Evolutionary conservation across 2,329 filamentous ascomycete species (phyloP).

Genomic region (Madurella mycetomatis): DNA sequence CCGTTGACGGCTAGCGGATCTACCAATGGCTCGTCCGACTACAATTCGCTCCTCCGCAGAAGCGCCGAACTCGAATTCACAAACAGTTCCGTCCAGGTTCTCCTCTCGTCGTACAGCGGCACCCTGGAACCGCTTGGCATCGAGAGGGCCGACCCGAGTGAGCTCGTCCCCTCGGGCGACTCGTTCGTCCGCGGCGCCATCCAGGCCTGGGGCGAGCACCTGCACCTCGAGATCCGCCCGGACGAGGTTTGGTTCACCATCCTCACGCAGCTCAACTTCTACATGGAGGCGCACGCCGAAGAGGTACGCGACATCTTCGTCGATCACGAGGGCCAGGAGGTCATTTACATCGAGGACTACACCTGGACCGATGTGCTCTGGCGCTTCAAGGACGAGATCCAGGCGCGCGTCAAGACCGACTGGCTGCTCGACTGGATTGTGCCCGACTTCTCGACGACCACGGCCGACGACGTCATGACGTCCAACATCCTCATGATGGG

Average conservation of each 20-base stretch:
- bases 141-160: constrained; percentile 6
- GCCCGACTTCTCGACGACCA: constrained; percentile 42
- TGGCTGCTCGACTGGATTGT: constrained; percentile 41
- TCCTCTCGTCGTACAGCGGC: constrained; percentile 25
- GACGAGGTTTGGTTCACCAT: constrained; percentile 55
- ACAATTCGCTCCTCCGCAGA: constrained; percentile 19
- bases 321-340: constrained; percentile 38
- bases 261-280: constrained; percentile 47
- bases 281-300: constrained; percentile 45
- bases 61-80: constrained; percentile 22
- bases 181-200: constrained; percentile 43
- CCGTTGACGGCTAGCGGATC: constrained; percentile 9
- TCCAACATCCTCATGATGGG: constrained; percentile 44
- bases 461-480: constrained; percentile 35
- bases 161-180: constrained; percentile 29
- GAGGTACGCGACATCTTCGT: constrained; percentile 44
- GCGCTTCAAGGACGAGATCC: constrained; percentile 38
- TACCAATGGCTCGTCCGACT: constrained; percentile 8
- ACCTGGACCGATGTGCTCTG: constrained; percentile 24
- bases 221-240: constrained; percentile 46
- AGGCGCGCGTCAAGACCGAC: constrained; percentile 35
- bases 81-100: constrained; percentile 20
- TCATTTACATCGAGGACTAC: constrained; percentile 33
- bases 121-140: constrained; percentile 11
- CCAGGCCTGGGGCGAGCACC: constrained; percentile 46